Base-by-base conservation (phyloP, 2,329 filamentous ascomycete species). In the Aspergillus tubingensis region DNA sequence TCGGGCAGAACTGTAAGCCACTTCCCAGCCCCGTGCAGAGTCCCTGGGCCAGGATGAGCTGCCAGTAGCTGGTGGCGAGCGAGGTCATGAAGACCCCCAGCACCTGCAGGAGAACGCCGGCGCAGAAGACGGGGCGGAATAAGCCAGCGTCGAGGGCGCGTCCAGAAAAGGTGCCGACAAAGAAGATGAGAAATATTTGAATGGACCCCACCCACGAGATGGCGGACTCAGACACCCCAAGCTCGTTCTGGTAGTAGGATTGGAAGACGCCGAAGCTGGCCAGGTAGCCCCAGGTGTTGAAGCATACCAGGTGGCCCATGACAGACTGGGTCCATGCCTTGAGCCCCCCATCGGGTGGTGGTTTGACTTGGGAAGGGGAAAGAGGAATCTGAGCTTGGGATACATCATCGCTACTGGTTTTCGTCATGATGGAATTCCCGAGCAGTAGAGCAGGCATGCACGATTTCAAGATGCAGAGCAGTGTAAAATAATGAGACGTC, bases 81-180 rank as follows among this genome's bases (percentile, higher is more conserved):
- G 62, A 64, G 30, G 61, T 59, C 52, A 59, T 62, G 43, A 65
- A 65, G 32, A 67, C 39, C 2, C 65, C 63, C 6, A 81, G 19
- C 0, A 81, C 62, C 8, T 68, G 63, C 6, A 80, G 54, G 15
- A 76, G 11, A 5, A 65, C 66, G 2, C 74, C 74, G 5, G 43
- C 8, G 13, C 64, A 17, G 27, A 70, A 68, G 5, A 73, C 64
- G 0, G 60, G 32, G 3, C 68, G 68, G 61, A 80, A 79, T 54
- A 77, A 74, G 8, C 79, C 78, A 23, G 75, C 74, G 57, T 81
- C 79, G 5, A 74, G 71, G 3, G 75, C 68, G 8, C 74, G 71
- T 2, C 77, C 77, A 8, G 76, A 73, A 44, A 39, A 65, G 11
- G 30, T 57, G 8, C 59, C 62, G 32, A 59, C 54, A 17, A 61